Evolutionary conservation across 2,329 filamentous ascomycete genomes (phyloP).

Genomic region (Trichoderma hamatum): DNA sequence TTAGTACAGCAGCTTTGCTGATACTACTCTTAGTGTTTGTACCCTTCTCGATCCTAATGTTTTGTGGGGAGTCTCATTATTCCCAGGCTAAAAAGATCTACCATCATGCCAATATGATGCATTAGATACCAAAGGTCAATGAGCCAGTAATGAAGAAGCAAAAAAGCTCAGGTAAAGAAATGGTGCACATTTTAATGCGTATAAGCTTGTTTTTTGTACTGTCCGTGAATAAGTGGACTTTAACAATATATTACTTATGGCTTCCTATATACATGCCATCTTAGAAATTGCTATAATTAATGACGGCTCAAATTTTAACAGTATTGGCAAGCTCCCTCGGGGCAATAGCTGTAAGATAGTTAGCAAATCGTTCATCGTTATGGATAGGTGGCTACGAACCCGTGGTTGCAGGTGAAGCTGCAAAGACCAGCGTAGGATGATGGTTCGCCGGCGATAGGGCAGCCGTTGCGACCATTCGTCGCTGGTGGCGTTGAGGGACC

Average conservation of each 20-base stretch:
- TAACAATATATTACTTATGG: neutral
- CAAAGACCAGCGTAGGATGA: conserved; percentile 49
- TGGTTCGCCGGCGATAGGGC: conserved; percentile 39
- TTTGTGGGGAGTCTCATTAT: too few species aligned
- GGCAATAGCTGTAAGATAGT: neutral
- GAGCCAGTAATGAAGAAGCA: neutral
- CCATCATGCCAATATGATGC: too few species aligned
- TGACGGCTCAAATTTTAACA: neutral
- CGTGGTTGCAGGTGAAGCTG: conserved; percentile 44
- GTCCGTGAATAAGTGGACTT: neutral
- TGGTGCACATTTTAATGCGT: too few species aligned
- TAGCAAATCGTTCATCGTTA: neutral
- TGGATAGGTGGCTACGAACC: neutral
- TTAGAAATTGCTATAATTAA: neutral
- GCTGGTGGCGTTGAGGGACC: conserved; percentile 35
- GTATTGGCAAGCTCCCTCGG: neutral
- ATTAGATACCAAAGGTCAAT: too few species aligned
- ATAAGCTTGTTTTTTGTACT: neutral
- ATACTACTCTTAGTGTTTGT: too few species aligned
- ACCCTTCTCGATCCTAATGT: too few species aligned
- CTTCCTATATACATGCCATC: neutral
- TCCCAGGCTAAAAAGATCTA: too few species aligned
- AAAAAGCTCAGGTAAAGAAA: neutral
- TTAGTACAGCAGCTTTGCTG: too few species aligned
- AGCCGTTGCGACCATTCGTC: conserved; percentile 37